Base-by-base conservation (phyloP, 768 basidiomycete species). In the Agrocybe praecox region DNA sequence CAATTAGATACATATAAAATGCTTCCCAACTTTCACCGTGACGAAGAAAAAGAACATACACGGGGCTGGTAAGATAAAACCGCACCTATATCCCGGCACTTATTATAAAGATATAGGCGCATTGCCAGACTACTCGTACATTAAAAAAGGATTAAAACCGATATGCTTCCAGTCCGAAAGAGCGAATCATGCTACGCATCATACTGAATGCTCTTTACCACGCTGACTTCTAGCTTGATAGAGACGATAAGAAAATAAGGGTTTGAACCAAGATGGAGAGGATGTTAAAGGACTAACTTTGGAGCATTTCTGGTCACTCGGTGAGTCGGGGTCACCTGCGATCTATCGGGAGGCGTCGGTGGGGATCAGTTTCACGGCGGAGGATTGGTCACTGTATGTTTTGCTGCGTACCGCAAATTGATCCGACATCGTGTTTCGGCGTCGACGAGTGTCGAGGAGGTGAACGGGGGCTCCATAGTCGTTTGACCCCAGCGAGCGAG, bases 131-230 rank as follows among this genome's bases (percentile, higher is more conserved):
- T 29, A 29, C 26, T 29, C 9, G 9, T 29, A 29, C 26, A 29
- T 29, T 29, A 29, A 29, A 29, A 29, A 29, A 29, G 26, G 26
- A 29, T 29, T 29, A 29, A 29, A 29, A 9, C 26, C 26, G 4
- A 29, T 29, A 9, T 29, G n/a, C n/a, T n/a, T n/a, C n/a, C n/a
- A n/a, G n/a, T n/a, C n/a, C 26, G 26, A 29, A 29, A 29, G 26
- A 29, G 26, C 9, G 26, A 9, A 29, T 29, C 26, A 4, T 29
- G 5, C 26, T 34, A 56, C 40, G 29, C n/a, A 26, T 59, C 59
- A 44, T 65, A 65, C 32, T 62, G 62, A 6, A 66, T 52, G 46
- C 58, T 66, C 33, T 56, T 50, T 50, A 60, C 56, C 9, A 66
- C 62, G 50, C 61, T 66, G 32, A 66, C 62, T 49, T 63, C 62